Percentiles rank a stretch among this genome's conserved stretches.
Evolutionary conservation across 73 alveolate genomes (phyloP).

Genomic region (Diophrys appendiculata): DNA sequence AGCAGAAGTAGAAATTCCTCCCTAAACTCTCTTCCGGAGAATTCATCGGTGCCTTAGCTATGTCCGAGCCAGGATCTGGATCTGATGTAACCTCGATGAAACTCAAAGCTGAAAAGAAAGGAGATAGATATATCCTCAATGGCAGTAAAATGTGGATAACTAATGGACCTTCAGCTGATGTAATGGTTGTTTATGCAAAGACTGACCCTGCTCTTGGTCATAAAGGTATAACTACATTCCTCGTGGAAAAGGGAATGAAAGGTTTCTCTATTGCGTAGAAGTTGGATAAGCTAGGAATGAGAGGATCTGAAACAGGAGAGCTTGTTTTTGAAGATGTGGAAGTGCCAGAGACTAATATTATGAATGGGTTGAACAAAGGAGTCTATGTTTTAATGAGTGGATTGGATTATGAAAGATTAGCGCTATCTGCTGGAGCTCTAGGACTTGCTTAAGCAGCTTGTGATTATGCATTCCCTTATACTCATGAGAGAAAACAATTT

Average conservation of each 20-base stretch:
- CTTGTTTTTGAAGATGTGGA: conserved; percentile 82
- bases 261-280: conserved; percentile 87
- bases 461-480: conserved; percentile 78
- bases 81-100: conserved; percentile 87
- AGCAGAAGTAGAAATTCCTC: conserved; percentile 72
- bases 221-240: conserved; percentile 86
- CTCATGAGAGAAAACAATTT: conserved; percentile 74
- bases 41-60: conserved; percentile 91
- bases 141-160: conserved; percentile 95
- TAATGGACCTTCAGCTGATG: conserved; percentile 94
- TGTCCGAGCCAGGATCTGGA: conserved; percentile 92
- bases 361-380: conserved; percentile 78
- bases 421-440: conserved; percentile 93
- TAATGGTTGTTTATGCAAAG: conserved; percentile 87
- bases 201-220: conserved; percentile 79
- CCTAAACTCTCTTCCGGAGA: conserved; percentile 89
- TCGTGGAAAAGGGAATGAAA: conserved; percentile 77
- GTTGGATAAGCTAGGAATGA: conserved; percentile 91
- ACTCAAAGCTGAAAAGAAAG: conserved; percentile 79
- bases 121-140: conserved; percentile 76
- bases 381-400: conserved; percentile 91
- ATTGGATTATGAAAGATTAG: conserved; percentile 84
- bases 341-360: conserved; percentile 84
- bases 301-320: conserved; percentile 90
- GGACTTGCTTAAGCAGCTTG: conserved; percentile 88